These are phyloP conservation scores for Kitagawia praeruptora DNA, from an alignment of 129 eudicot genomes.

Conservation along the genomic window DNA sequence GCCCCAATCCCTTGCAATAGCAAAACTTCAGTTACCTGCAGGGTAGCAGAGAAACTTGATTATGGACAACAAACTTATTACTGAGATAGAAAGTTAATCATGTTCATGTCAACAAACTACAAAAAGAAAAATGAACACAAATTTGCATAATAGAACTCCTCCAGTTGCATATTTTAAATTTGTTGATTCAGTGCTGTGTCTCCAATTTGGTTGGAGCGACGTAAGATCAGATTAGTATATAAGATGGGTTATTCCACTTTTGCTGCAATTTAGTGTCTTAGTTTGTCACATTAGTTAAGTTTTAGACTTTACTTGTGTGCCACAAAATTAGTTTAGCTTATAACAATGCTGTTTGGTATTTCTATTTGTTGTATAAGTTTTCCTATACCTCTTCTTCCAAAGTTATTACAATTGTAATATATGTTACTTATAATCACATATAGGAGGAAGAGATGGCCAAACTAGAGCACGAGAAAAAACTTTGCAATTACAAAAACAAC, in stretches of 20 bases:
- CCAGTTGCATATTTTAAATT: neutral
- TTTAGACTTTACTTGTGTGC: neutral
- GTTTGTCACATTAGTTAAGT: neutral
- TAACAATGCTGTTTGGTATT: neutral
- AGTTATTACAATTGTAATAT: neutral
- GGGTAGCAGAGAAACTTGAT: neutral
- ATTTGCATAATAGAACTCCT: neutral
- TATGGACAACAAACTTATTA: neutral
- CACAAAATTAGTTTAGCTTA: neutral
- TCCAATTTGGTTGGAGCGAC: neutral
- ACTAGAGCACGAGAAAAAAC: constrained; percentile 40
- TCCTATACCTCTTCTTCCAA: neutral
- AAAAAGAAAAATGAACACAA: neutral
- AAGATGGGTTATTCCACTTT: neutral
- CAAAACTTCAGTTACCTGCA: neutral
- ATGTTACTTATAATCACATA: neutral
- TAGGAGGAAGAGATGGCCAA: constrained; percentile 52
- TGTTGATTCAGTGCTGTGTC: neutral
- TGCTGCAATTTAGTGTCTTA: neutral
- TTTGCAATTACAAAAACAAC: constrained; percentile 32
- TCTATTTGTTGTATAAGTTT: neutral
- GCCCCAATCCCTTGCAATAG: neutral
- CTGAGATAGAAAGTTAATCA: neutral
- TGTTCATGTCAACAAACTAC: neutral
- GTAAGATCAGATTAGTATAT: neutral